Conservation (phyloP, 1,284 basidiomycete species). For the Thelephora terrestris region DNA sequence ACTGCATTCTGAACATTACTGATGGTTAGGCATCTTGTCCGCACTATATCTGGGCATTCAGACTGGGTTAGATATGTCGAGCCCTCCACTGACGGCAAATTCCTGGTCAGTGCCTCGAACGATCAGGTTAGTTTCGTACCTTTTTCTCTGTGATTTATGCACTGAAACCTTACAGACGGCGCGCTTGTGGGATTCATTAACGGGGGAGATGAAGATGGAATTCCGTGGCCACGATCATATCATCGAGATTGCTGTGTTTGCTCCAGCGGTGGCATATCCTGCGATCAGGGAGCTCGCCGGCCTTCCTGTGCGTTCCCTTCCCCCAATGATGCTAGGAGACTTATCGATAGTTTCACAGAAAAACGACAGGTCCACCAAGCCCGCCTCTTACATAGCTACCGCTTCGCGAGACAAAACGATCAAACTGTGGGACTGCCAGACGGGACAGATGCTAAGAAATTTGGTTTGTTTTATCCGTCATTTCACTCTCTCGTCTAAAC, state of each 20-base stretch:
- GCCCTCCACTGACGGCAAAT: conserved; percentile 69
- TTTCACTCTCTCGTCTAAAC: neutral
- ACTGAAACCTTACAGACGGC: conserved; percentile 54
- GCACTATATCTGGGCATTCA: conserved; percentile 46
- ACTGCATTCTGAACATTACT: neutral
- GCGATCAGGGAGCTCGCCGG: conserved; percentile 74
- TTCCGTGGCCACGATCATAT: conserved; percentile 85
- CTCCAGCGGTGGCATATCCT: conserved; percentile 63
- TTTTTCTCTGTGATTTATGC: conserved; percentile 3
- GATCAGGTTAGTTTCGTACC: conserved; percentile 58
- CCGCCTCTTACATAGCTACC: conserved; percentile 61
- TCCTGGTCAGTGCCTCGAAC: conserved; percentile 74
- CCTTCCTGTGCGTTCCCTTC: conserved; percentile 38
- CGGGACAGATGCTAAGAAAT: conserved; percentile 63
- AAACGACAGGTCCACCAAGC: conserved; percentile 36
- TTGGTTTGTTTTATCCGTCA: conserved; percentile 24
- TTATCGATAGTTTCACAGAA: conserved; percentile 24
- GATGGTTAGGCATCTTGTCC: conserved; percentile 40
- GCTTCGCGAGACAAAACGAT: conserved; percentile 86
- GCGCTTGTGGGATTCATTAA: conserved; percentile 69
- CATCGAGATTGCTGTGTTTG: conserved; percentile 77
- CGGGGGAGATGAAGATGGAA: conserved; percentile 74
- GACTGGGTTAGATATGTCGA: conserved; percentile 55
- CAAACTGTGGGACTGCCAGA: conserved; percentile 76
- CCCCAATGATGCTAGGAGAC: conserved; percentile 13